Evolutionary conservation across 2,329 filamentous ascomycete species (phyloP), one percentile per base, ranked within the genome.

Genomic region (Microdochium paspali): DNA sequence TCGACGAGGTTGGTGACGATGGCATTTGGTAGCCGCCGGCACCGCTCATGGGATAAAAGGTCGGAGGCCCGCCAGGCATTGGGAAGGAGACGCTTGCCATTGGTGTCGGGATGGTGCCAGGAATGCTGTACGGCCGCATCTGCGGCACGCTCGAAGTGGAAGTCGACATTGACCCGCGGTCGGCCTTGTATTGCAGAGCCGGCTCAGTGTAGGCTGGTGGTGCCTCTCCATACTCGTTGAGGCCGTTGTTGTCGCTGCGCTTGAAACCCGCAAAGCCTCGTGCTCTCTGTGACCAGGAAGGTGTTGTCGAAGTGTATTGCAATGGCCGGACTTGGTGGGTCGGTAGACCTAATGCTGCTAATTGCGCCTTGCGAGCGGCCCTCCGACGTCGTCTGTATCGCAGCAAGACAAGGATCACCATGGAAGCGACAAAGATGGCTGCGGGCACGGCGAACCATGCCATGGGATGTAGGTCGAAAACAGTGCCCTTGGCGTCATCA

Each of bases 151-250:
- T 40, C 3, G 35, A 40, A 12, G n/a, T 40, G n/a, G 18, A 40
- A 5, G 35, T 40, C 18, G 35, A 40, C 35, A 40, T 40, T n/a
- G 18, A 45, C 46, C 23, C 50, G 45, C 25, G 50, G 49, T 15
- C 50, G 48, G 26, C 52, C 39, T 55, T 57, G 4, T 54, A 53
- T 18, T 47, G 46, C 28, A 56, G 50, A 4, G 26, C 13, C 13
- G 26, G 26, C 26, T 13, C 26, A 7, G 54, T 55, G 40, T 64
- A 64, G 10, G 57, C 59, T 10, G 61, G 61, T 10, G 61, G 61
- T 6, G 61, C 60, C 48, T 64, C 61, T 32, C 61, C 61, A 3
- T 61, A 47, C 50, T 64, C 60, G 28, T 63, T 63, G 39, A 63
- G 51, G 1, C 61, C 61, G 46, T 63, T 59, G 46, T 63, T 59